Evolutionary conservation across 2,329 filamentous ascomycete species (phyloP).

Genomic region (Didymella exigua): DNA sequence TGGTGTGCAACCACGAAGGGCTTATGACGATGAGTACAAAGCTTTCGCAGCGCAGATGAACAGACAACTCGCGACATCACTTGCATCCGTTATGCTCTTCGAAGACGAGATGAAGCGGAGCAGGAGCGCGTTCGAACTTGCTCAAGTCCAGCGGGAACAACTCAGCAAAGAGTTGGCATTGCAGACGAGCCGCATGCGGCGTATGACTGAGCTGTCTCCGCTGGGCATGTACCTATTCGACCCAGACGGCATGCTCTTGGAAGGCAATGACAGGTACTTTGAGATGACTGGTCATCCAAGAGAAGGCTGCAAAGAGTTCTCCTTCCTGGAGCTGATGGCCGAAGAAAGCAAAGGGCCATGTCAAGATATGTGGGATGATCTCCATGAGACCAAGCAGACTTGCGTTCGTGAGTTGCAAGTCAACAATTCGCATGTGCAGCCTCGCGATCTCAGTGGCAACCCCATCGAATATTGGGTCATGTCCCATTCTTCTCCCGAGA

Average conservation of each 20-base stretch:
- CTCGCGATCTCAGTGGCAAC: constrained; percentile 46
- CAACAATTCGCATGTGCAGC: constrained; percentile 40
- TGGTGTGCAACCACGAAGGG: constrained; percentile 42
- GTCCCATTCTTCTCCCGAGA: constrained; percentile 37
- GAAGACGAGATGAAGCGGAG: constrained; percentile 41
- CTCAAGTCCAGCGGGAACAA: constrained; percentile 36
- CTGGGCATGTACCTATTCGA: constrained; percentile 44
- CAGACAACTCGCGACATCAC: constrained; percentile 40
- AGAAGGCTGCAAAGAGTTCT: constrained; percentile 49
- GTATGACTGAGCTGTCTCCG: constrained; percentile 44
- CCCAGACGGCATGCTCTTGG: constrained; percentile 49
- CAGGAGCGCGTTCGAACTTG: constrained; percentile 34
- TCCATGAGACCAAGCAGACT: constrained; percentile 44
- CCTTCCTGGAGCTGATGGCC: constrained; percentile 51
- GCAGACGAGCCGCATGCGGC: constrained; percentile 41
- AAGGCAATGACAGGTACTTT: constrained; percentile 56
- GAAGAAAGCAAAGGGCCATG: constrained; percentile 43
- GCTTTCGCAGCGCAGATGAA: constrained; percentile 41
- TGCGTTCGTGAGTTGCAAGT: constrained; percentile 54
- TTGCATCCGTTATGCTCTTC: constrained; percentile 43
- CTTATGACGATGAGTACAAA: constrained; percentile 43
- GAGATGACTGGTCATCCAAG: constrained; percentile 54
- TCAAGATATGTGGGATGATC: constrained; percentile 48
- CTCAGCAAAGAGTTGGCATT: constrained; percentile 36
- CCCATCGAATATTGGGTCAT: constrained; percentile 55